phyloP scores from a whole-genome alignment of 768 basidiomycete species.

The Dendrothele bispora region DNA sequence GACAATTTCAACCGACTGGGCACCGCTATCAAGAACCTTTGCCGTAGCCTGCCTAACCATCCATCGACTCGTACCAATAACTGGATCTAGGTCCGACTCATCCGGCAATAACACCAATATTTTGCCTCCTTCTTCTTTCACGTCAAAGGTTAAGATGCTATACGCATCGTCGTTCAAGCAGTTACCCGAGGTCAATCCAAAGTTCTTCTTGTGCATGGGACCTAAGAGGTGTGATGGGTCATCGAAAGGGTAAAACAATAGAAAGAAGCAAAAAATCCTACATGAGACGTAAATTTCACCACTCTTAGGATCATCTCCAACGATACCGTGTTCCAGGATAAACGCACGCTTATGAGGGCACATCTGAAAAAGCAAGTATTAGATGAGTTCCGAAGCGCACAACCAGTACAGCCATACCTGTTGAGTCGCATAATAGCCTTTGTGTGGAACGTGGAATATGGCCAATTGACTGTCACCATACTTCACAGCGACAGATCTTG shows the following conservation, averaged over 20 bases:
- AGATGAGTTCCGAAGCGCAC: constrained; percentile 31
- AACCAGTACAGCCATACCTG: constrained; percentile 41
- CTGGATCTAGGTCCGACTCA: constrained; percentile 51
- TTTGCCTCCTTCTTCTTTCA: constrained; percentile 38
- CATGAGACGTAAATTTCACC: no score
- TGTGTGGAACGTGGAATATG: constrained; percentile 60
- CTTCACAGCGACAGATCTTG: constrained; percentile 56
- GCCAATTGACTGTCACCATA: constrained; percentile 70
- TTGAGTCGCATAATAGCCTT: constrained; percentile 65
- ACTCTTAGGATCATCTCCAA: constrained; percentile 62
- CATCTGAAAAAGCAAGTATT: constrained; percentile 29
- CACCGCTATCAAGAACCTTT: constrained; percentile 36
- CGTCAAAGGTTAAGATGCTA: constrained; percentile 61
- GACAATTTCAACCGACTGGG: no score
- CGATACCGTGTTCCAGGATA: constrained; percentile 67
- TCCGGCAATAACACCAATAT: constrained; percentile 55
- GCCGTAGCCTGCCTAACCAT: constrained; percentile 54
- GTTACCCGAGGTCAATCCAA: constrained; percentile 50
- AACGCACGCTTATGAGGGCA: constrained; percentile 56
- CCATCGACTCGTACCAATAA: constrained; percentile 68
- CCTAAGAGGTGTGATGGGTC: constrained; percentile 35
- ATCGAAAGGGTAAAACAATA: constrained; percentile 24
- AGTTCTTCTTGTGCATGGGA: constrained; percentile 71
- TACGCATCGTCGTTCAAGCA: constrained; percentile 62
- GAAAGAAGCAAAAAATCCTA: no score